phyloP scores from a whole-genome alignment of 495 filamentous ascomycete species.

The Penicillium argentinense region DNA sequence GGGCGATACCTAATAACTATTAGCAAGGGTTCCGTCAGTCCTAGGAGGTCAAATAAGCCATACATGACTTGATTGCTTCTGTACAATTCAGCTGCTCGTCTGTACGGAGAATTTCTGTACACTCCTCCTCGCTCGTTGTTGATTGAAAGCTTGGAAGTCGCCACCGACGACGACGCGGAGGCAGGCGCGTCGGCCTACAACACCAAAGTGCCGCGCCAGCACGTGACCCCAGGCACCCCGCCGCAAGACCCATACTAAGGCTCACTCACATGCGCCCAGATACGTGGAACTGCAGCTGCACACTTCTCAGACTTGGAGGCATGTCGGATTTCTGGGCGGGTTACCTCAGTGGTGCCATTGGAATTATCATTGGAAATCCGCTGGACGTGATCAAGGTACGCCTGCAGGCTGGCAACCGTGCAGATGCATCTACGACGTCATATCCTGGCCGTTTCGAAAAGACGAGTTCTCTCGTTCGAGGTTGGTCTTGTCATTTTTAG shows the following conservation, averaged over 20 bases:
- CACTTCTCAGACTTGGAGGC: constrained; percentile 43
- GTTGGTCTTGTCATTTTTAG: constrained; percentile 24
- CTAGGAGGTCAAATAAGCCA: background rate
- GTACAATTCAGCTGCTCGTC: too few relatives aligned
- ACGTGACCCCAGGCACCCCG: constrained; percentile 23
- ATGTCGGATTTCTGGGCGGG: constrained; percentile 85
- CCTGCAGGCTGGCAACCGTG: constrained; percentile 60
- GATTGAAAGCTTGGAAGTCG: constrained; percentile 2
- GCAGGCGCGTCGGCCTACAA: constrained; percentile 26
- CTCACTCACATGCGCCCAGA: background rate
- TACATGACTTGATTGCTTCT: background rate
- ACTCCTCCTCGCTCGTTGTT: constrained; percentile 2
- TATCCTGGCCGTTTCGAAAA: constrained; percentile 42
- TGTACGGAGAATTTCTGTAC: constrained; percentile 9
- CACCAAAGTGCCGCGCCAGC: constrained; percentile 43
- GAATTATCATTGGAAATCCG: constrained; percentile 86
- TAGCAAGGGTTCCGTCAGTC: background rate
- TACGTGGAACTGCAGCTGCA: background rate
- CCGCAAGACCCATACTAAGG: too few relatives aligned
- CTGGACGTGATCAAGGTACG: constrained; percentile 84
- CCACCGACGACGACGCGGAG: constrained; percentile 29
- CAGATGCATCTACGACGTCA: constrained; percentile 19
- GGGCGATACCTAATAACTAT: constrained; percentile 44
- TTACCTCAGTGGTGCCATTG: constrained; percentile 77
- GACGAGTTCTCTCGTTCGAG: constrained; percentile 48